phyloP scores from a whole-genome alignment of 768 basidiomycete genomes.

The Lentinula guzmanii region DNA sequence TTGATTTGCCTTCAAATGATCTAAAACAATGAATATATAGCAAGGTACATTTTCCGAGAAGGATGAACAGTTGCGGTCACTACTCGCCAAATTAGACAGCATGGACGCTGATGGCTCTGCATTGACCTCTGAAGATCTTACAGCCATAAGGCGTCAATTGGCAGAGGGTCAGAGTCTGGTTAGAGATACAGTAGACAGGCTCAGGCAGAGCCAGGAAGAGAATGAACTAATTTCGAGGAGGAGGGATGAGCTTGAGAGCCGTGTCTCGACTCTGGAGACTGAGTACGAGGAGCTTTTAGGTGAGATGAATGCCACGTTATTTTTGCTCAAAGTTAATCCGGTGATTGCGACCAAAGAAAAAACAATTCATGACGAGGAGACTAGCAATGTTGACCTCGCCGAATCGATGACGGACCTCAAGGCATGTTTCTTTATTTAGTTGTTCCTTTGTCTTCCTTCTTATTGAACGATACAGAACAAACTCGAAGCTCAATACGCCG shows the following conservation, averaged over 20 bases:
- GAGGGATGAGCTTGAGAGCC: constrained; percentile 81
- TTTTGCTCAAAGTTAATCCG: constrained; percentile 12
- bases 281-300: constrained; percentile 98
- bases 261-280: constrained; percentile 74
- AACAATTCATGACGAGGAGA: constrained; percentile 85
- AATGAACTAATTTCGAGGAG: constrained; percentile 77
- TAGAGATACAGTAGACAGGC: constrained; percentile 84
- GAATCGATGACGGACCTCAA: constrained; percentile 90
- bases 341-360: constrained; percentile 54
- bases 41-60: constrained; percentile 95
- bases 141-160: constrained; percentile 79
- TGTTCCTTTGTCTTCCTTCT: constrained; percentile 1
- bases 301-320: constrained; percentile 28
- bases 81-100: constrained; percentile 78
- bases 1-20: constrained; percentile 16
- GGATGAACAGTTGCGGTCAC: constrained; percentile 85
- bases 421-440: constrained; percentile 32
- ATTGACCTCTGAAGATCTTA: constrained; percentile 72
- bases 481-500: constrained; percentile 88
- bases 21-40: constrained; percentile 28
- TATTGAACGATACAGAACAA: constrained; percentile 57
- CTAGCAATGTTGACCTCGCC: constrained; percentile 73
- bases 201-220: constrained; percentile 90
- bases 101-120: constrained; percentile 59
- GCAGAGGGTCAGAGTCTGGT: constrained; percentile 82